Evolutionary conservation across 768 basidiomycete genomes (phyloP), one percentile per base, ranked within the genome.

Genomic region (Lentinula guzmanii): DNA sequence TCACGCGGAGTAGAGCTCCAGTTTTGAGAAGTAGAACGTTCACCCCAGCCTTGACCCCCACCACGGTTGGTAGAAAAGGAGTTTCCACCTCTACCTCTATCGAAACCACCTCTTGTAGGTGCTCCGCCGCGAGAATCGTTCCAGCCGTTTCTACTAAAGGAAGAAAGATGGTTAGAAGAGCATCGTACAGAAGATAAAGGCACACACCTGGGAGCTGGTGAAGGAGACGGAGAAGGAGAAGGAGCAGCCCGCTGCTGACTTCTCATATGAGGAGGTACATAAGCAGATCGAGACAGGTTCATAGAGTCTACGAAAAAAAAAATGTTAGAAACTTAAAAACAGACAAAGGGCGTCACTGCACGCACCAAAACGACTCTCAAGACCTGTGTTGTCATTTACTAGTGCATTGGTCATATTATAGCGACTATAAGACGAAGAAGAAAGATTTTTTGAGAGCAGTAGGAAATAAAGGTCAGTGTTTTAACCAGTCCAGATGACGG

Each of bases 261-360:
- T 82, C 92, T 90, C 82, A 91, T 74, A 72, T 93, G 91, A 68
- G 92, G 92, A 67, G 92, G 92, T 70, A 94, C 90, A 80, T 94
- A 94, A 64, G 92, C 83, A 70, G 88, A 82, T 82, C 86, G 89
- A 69, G 81, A 83, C 74, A 92, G 83, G 71, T 86, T 83, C 71
- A 92, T 87, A 79, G 87, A 82, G 71, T 86, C 90, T 92, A 56
- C 11, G 72, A 60, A 16, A 31, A 11, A 34, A 35, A 51, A 18
- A 24, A 13, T 10, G 39, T n/a, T 16, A 10, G 21, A 48, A 18
- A 8, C 9, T 6, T 6, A 48, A 61, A 53, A 64, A 64, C 21
- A 18, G 41, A 50, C 10, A 54, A n/a, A 35, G 54, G 43, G 34
- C 24, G 42, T 31, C 48, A 59, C 3, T n/a, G 21, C 21, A 78